Percentiles rank a stretch among this genome's conserved stretches.
These are phyloP conservation scores for Salvia sclarea DNA, from an alignment of 305 asterid species.

Conservation along the genomic window DNA sequence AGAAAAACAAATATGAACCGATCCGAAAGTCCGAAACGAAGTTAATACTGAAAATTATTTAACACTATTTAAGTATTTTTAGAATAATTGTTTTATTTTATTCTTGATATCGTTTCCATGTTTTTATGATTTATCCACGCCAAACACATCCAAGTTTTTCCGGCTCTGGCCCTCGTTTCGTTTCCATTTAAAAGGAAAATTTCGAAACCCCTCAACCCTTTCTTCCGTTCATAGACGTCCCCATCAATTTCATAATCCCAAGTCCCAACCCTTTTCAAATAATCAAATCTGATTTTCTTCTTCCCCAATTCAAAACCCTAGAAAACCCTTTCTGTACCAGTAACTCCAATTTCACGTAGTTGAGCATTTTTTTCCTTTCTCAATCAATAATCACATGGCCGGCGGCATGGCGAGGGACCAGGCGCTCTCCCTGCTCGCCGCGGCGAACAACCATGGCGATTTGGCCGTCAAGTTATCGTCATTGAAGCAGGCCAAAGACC, in stretches of 20 bases:
- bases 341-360: slow-evolving; percentile 14
- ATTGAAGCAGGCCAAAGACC: slow-evolving; percentile 79
- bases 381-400: slow-evolving; percentile 48
- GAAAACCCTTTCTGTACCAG: slow-evolving; percentile 27
- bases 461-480: slow-evolving; percentile 86
- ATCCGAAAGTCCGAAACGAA: no score
- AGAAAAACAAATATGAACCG: no score
- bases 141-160: no score
- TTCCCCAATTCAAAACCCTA: slow-evolving; percentile 57
- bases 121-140: no score
- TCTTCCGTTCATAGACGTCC: background rate
- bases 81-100: no score
- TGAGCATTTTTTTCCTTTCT: background rate
- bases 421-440: slow-evolving; percentile 81
- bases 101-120: no score
- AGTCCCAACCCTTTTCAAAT: background rate
- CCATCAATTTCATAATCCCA: background rate
- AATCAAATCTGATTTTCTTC: background rate
- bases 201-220: background rate
- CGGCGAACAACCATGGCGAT: slow-evolving; percentile 92
- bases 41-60: no score
- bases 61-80: no score
- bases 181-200: background rate
- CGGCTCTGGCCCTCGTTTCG: background rate
- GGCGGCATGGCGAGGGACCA: slow-evolving; percentile 69